A percentile compares a stretch with the other conserved stretches of the same genome.
Evolutionary conservation across 1,139 yeast species (phyloP).

Genomic region (Protomyces inouyei): DNA sequence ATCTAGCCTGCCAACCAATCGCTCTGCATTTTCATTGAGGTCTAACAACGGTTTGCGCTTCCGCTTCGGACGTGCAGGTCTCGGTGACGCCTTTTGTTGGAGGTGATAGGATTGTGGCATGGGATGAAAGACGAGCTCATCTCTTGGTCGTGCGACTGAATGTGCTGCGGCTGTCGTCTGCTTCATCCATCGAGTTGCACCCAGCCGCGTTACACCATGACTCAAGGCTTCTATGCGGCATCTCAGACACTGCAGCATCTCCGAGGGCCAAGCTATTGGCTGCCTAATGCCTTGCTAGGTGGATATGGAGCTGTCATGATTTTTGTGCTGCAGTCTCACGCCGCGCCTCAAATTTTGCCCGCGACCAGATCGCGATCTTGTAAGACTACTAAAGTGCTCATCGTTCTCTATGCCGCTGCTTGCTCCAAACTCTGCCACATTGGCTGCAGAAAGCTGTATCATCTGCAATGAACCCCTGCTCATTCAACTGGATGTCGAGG

Average conservation of each 20-base stretch:
- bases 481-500: conserved; percentile 15
- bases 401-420: not conserved
- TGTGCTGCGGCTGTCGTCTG: not conserved
- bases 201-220: no score
- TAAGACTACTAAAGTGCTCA: not conserved
- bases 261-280: no score
- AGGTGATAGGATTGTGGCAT: not conserved
- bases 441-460: conserved; percentile 14
- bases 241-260: no score
- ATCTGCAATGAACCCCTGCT: conserved; percentile 19
- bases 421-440: not conserved
- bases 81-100: not conserved
- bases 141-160: not conserved
- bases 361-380: no score
- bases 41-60: not conserved
- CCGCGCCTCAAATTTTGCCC: no score
- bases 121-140: not conserved
- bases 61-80: not conserved
- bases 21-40: not conserved
- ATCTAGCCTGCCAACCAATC: not conserved
- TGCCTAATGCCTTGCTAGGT: no score
- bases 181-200: no score
- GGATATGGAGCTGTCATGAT: no score
- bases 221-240: no score
- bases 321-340: no score